Conservation (phyloP, 2,329 filamentous ascomycete species). For the Orbilia quercus region DNA sequence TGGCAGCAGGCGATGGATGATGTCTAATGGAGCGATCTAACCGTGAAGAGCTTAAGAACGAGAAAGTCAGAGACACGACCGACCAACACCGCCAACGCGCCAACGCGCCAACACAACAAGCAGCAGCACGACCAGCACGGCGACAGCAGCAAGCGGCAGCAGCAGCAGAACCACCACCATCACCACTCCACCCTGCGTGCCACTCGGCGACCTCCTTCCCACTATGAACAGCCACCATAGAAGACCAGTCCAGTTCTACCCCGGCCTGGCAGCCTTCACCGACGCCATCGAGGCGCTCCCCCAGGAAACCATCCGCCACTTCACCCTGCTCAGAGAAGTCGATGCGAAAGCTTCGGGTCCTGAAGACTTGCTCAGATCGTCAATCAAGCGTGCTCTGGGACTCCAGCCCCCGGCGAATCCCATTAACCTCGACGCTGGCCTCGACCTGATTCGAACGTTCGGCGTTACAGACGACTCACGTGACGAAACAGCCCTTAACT, state of each 20-base stretch:
- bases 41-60: slow-evolving; percentile 14
- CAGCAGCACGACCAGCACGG: neutral
- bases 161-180: neutral
- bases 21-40: slow-evolving; percentile 44
- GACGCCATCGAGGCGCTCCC: slow-evolving; percentile 92
- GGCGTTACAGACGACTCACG: neutral
- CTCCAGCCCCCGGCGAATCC: slow-evolving; percentile 30
- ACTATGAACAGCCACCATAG: slow-evolving; percentile 41
- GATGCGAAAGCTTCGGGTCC: slow-evolving; percentile 95
- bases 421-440: slow-evolving; percentile 8
- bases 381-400: slow-evolving; percentile 72
- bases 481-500: neutral
- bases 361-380: slow-evolving; percentile 81
- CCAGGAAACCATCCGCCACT: slow-evolving; percentile 93
- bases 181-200: no score
- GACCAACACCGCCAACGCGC: neutral
- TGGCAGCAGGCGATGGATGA: slow-evolving; percentile 41
- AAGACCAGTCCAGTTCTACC: slow-evolving; percentile 67
- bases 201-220: neutral
- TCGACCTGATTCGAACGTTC: slow-evolving; percentile 9
- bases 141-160: neutral
- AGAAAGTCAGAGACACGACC: neutral
- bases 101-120: neutral
- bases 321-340: slow-evolving; percentile 94
- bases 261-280: slow-evolving; percentile 80